A percentile compares a stretch with the other conserved stretches of the same genome.
Evolutionary conservation across 176 grass and related monocot species (phyloP).

Genomic region (Miscanthus lutarioriparius): DNA sequence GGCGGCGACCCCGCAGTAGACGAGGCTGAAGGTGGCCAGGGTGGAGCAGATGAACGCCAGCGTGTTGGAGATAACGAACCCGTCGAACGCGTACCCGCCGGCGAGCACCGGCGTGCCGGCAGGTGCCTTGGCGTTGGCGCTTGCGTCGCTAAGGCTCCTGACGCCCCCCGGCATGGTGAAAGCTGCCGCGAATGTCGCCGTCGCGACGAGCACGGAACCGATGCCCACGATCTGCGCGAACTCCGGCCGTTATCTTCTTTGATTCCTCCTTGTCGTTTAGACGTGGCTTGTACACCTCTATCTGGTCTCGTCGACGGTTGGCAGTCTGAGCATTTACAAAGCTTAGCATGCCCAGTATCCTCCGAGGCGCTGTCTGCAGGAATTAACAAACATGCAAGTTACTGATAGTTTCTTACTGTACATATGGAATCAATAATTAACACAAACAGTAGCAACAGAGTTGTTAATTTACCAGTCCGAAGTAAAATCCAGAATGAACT

Average conservation of each 20-base stretch:
- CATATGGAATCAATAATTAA: too few relatives aligned
- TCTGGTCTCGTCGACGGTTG: neutral
- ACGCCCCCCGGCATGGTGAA: slow-evolving; percentile 33
- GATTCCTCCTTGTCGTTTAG: neutral
- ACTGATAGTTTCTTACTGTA: too few relatives aligned
- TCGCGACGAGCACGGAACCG: slow-evolving; percentile 36
- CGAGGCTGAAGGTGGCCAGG: slow-evolving; percentile 36
- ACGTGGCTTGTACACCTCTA: neutral
- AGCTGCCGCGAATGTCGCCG: slow-evolving; percentile 35
- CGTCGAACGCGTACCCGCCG: slow-evolving; percentile 1
- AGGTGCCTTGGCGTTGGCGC: neutral
- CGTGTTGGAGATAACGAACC: slow-evolving; percentile 41
- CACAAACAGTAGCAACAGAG: too few relatives aligned
- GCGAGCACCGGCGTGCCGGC: slow-evolving; percentile 18
- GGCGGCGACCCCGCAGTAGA: slow-evolving; percentile 38
- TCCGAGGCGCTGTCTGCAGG: neutral
- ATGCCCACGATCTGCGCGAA: slow-evolving; percentile 46
- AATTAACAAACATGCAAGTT: too few relatives aligned
- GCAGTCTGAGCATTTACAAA: neutral
- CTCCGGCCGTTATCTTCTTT: slow-evolving; percentile 24
- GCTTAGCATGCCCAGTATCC: slow-evolving; percentile 5
- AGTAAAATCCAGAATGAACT: neutral
- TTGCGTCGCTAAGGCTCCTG: neutral
- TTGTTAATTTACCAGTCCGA: neutral
- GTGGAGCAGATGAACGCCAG: slow-evolving; percentile 37